Percentiles rank a stretch among this genome's conserved stretches.
phyloP scores from a whole-genome alignment of 1,284 basidiomycete species.

The Schizopora paradoxa region DNA sequence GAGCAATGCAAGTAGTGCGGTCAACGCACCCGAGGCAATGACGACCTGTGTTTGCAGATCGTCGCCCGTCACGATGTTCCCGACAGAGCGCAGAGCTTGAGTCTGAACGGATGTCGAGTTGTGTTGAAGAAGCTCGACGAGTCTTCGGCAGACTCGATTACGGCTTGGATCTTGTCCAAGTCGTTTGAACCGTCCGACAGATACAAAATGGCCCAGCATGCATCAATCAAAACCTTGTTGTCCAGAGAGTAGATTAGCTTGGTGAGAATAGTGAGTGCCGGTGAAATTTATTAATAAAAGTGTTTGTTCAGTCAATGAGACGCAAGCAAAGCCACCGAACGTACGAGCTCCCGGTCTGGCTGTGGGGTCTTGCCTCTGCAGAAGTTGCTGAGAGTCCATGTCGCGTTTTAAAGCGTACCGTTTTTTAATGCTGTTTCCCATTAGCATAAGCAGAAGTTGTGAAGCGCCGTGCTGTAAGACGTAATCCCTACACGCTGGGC shows the following conservation, averaged over 20 bases:
- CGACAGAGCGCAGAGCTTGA: slow-evolving; percentile 94
- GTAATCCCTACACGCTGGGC: slow-evolving; percentile 89
- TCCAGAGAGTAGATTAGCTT: slow-evolving; percentile 99
- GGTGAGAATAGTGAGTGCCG: slow-evolving; percentile 91
- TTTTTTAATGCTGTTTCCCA: slow-evolving; percentile 91
- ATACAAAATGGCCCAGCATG: slow-evolving; percentile 99
- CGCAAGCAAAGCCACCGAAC: slow-evolving; percentile 24
- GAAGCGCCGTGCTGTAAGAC: slow-evolving; percentile 76
- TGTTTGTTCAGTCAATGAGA: no score
- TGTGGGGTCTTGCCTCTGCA: slow-evolving; percentile 95
- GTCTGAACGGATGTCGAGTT: slow-evolving; percentile 98
- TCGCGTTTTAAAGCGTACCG: slow-evolving; percentile 96
- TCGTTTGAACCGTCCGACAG: slow-evolving; percentile 99
- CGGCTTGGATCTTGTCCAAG: slow-evolving; percentile 99
- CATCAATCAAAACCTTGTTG: slow-evolving; percentile 98
- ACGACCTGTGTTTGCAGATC: slow-evolving; percentile 99
- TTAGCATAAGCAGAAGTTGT: slow-evolving; percentile 62
- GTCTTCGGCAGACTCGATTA: slow-evolving; percentile 93
- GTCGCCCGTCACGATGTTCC: slow-evolving; percentile 98
- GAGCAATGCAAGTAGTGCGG: slow-evolving; percentile 86
- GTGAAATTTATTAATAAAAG: slow-evolving; percentile 70
- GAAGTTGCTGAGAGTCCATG: slow-evolving; percentile 98
- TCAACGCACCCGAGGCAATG: slow-evolving; percentile 92
- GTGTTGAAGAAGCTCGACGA: slow-evolving; percentile 98
- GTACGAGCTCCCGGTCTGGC: slow-evolving; percentile 89